Percentiles rank a stretch among this genome's conserved stretches.
These are phyloP conservation scores for Metschnikowia drakensbergensis DNA, from an alignment of 805 yeast genomes.

Conservation along the genomic window DNA sequence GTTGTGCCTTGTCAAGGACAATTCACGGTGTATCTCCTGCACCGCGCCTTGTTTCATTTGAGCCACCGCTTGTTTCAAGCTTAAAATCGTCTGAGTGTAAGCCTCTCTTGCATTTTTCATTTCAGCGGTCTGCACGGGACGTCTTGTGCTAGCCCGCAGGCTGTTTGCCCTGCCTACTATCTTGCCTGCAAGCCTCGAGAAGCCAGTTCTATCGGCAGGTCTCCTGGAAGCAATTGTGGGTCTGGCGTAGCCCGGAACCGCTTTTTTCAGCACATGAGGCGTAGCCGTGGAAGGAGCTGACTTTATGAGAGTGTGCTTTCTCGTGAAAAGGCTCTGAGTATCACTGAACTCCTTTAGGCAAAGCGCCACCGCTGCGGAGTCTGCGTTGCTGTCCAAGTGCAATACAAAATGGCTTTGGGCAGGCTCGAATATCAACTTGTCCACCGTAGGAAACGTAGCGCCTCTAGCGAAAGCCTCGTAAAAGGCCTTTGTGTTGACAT, in stretches of 20 bases:
- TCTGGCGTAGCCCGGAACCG: conserved; percentile 30
- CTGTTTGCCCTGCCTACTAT: background rate
- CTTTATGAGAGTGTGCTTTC: background rate
- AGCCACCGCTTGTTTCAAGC: background rate
- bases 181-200: background rate
- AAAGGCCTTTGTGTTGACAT: background rate
- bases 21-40: background rate
- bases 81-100: background rate
- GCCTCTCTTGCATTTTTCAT: background rate
- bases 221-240: conserved; percentile 28
- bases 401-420: background rate
- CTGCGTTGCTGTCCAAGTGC: background rate
- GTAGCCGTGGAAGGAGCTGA: background rate
- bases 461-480: background rate
- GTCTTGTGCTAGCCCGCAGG: background rate
- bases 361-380: background rate
- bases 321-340: background rate
- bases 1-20: background rate
- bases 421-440: conserved; percentile 2
- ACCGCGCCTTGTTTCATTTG: background rate
- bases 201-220: conserved; percentile 6
- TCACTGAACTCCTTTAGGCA: background rate
- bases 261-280: background rate
- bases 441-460: conserved; percentile 1
- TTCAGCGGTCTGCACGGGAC: no score